Evolutionary conservation across 73 alveolate species (phyloP).

Genomic region (Tetrahymena malaccensis): DNA sequence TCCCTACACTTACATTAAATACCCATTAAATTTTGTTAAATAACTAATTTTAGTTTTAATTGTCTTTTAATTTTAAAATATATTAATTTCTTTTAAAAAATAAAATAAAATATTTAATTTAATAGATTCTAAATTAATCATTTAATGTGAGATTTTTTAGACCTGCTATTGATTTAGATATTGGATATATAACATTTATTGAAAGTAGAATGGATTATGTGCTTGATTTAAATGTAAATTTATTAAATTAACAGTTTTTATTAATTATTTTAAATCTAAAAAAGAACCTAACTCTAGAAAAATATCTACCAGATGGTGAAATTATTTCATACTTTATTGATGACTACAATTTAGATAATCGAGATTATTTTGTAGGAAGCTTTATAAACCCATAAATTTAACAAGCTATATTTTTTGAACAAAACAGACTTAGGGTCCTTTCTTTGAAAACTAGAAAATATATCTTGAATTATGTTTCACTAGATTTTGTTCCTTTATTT

Average conservation of each 20-base stretch:
- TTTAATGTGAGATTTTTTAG: neutral
- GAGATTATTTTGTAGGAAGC: neutral
- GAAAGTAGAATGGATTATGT: neutral
- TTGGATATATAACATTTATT: neutral
- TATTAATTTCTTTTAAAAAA: too few species aligned
- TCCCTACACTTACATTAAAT: too few species aligned
- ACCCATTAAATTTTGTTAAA: too few species aligned
- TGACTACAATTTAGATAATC: neutral
- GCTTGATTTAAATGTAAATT: neutral
- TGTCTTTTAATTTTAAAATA: too few species aligned
- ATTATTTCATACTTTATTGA: neutral
- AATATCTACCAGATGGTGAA: neutral
- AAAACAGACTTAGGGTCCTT: neutral
- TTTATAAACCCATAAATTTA: neutral
- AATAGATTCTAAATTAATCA: neutral
- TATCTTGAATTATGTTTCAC: neutral
- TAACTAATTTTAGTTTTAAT: too few species aligned
- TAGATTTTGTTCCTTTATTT: neutral
- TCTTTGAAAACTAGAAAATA: neutral
- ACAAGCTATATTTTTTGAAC: neutral
- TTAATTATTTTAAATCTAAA: neutral
- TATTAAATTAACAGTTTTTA: too few species aligned
- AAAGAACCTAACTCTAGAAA: neutral
- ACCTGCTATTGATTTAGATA: neutral
- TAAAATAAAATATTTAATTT: too few species aligned